Conservation (phyloP, 2,329 filamentous ascomycete species). For the Xylariales sp. region DNA sequence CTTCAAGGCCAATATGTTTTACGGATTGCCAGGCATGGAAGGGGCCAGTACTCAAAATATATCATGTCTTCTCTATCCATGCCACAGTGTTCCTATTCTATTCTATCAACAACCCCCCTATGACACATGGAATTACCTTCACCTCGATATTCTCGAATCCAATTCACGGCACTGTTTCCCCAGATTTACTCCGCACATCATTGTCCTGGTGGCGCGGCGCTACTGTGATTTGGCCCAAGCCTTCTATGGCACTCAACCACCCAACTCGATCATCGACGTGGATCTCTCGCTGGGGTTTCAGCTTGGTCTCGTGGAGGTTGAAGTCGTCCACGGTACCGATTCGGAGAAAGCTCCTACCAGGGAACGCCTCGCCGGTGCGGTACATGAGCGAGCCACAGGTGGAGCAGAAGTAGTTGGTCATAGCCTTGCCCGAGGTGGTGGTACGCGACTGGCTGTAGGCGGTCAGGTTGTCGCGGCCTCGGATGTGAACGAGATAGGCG, state of each 20-base stretch:
- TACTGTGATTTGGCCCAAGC: too few species aligned
- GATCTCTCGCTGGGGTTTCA: constrained; percentile 47
- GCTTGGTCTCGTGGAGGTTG: constrained; percentile 47
- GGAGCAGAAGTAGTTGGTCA: constrained; percentile 60
- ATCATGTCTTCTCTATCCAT: too few species aligned
- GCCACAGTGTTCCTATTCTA: too few species aligned
- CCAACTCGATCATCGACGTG: constrained; percentile 1
- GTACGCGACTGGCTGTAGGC: constrained; percentile 41
- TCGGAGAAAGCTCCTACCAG: constrained; percentile 43
- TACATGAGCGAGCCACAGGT: constrained; percentile 60
- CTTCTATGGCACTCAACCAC: constrained; percentile 3
- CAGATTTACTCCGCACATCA: too few species aligned
- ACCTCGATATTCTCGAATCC: too few species aligned
- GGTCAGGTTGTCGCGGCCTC: constrained; percentile 47
- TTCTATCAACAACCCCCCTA: too few species aligned
- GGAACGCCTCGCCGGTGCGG: constrained; percentile 37
- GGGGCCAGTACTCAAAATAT: too few species aligned
- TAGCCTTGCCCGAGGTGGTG: constrained; percentile 39
- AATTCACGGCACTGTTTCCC: too few species aligned
- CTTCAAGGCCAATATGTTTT: too few species aligned
- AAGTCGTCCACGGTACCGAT: constrained; percentile 62
- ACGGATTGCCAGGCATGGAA: too few species aligned
- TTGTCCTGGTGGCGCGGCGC: too few species aligned
- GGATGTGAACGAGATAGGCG: constrained; percentile 39
- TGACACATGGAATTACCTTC: too few species aligned